A percentile compares a stretch with the other conserved stretches of the same genome.
phyloP scores from a whole-genome alignment of 2,329 filamentous ascomycete genomes.

The Fusarium subglutinans region DNA sequence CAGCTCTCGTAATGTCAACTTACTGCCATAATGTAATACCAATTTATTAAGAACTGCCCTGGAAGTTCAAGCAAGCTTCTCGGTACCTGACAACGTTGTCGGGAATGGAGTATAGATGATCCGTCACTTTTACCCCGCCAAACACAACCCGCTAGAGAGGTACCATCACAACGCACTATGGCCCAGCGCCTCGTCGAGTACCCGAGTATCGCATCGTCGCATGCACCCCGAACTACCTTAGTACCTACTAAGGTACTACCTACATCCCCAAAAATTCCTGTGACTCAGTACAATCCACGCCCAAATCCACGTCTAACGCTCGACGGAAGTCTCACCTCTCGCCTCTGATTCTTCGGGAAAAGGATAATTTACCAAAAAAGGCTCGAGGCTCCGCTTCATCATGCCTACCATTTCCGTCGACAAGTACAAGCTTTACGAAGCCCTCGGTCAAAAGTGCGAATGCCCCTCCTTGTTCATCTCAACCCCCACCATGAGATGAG shows the following conservation, averaged over 20 bases:
- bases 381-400: conserved; percentile 45
- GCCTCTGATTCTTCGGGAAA: conserved; percentile 32
- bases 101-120: conserved; percentile 45
- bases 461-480: conserved; percentile 34
- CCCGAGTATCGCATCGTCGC: conserved; percentile 18
- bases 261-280: conserved; percentile 51
- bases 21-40: background rate
- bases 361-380: conserved; percentile 18
- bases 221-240: conserved; percentile 12
- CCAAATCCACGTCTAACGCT: conserved; percentile 32
- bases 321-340: conserved; percentile 30
- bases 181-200: conserved; percentile 3
- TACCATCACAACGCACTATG: conserved; percentile 15
- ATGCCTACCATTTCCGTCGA: conserved; percentile 98
- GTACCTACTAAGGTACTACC: background rate
- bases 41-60: background rate
- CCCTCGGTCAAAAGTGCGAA: conserved; percentile 82
- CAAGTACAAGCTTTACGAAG: conserved; percentile 95
- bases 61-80: background rate
- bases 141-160: conserved; percentile 22
- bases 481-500: conserved; percentile 32
- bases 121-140: conserved; percentile 43
- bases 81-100: background rate
- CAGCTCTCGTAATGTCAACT: background rate
- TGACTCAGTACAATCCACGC: conserved; percentile 49